phyloP scores from a whole-genome alignment of 805 yeast genomes.

The Yarrowia deformans region DNA sequence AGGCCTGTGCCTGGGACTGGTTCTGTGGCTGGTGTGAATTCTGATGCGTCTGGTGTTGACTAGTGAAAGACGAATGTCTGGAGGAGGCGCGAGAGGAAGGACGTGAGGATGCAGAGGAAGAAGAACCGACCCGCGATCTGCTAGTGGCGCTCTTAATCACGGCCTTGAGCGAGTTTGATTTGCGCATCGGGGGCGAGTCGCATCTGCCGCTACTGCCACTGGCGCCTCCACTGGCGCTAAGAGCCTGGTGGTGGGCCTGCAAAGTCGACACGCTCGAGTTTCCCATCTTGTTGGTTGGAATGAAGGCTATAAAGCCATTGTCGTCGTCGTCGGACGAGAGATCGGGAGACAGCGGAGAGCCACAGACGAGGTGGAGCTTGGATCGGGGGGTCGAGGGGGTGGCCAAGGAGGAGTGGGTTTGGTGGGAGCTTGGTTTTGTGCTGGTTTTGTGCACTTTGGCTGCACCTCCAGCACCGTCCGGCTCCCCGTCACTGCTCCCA shows the following conservation, averaged over 20 bases:
- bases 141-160: not conserved
- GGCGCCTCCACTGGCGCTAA: not conserved
- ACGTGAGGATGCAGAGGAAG: not conserved
- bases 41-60: too few relatives aligned
- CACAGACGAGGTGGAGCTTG: conserved; percentile 11
- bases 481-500: too few relatives aligned
- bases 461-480: too few relatives aligned
- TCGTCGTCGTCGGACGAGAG: conserved; percentile 32
- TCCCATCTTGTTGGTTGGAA: conserved; percentile 30
- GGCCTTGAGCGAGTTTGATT: conserved; percentile 1
- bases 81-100: not conserved
- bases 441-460: too few relatives aligned
- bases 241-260: conserved; percentile 3
- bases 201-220: too few relatives aligned
- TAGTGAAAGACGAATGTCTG: not conserved
- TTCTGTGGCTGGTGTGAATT: too few relatives aligned
- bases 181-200: not conserved
- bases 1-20: too few relatives aligned
- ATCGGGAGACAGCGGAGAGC: conserved; percentile 17
- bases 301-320: conserved; percentile 42
- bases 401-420: too few relatives aligned
- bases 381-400: conserved; percentile 13
- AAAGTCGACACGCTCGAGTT: conserved; percentile 25
- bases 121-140: not conserved
- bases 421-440: too few relatives aligned